A percentile compares a stretch with the other conserved stretches of the same genome.
These are phyloP conservation scores for Boletus rubroflammeus DNA, from an alignment of 768 basidiomycete genomes.

Conservation along the genomic window DNA sequence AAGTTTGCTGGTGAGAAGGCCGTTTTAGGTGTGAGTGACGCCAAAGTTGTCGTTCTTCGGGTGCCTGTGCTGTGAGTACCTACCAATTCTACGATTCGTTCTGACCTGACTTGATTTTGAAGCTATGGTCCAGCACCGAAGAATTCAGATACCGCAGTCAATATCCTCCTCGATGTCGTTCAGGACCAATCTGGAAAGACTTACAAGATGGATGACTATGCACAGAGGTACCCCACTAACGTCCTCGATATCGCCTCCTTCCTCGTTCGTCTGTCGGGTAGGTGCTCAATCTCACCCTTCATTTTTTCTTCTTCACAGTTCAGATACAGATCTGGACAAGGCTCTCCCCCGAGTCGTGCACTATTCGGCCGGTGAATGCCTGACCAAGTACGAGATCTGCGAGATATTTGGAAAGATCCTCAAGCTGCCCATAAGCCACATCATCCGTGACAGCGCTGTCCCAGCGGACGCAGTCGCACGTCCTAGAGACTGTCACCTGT, in stretches of 20 bases:
- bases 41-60: constrained; percentile 67
- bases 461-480: constrained; percentile 68
- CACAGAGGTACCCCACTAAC: constrained; percentile 90
- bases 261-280: constrained; percentile 72
- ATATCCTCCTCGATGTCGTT: constrained; percentile 83
- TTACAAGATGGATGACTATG: constrained; percentile 96
- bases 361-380: constrained; percentile 76
- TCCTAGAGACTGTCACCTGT: constrained; percentile 77
- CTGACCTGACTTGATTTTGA: constrained; percentile 4
- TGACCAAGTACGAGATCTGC: constrained; percentile 94
- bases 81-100: background rate
- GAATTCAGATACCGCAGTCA: constrained; percentile 87
- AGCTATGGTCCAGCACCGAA: constrained; percentile 86
- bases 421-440: constrained; percentile 65
- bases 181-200: constrained; percentile 80
- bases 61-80: constrained; percentile 80
- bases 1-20: constrained; percentile 86
- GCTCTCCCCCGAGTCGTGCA: constrained; percentile 60
- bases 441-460: constrained; percentile 66
- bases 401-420: constrained; percentile 72
- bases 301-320: background rate
- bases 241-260: constrained; percentile 84
- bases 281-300: constrained; percentile 14
- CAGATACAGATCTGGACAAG: constrained; percentile 32
- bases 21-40: constrained; percentile 56